phyloP scores from a whole-genome alignment of 2,329 filamentous ascomycete genomes.

The Trichoderma pleuroti region DNA sequence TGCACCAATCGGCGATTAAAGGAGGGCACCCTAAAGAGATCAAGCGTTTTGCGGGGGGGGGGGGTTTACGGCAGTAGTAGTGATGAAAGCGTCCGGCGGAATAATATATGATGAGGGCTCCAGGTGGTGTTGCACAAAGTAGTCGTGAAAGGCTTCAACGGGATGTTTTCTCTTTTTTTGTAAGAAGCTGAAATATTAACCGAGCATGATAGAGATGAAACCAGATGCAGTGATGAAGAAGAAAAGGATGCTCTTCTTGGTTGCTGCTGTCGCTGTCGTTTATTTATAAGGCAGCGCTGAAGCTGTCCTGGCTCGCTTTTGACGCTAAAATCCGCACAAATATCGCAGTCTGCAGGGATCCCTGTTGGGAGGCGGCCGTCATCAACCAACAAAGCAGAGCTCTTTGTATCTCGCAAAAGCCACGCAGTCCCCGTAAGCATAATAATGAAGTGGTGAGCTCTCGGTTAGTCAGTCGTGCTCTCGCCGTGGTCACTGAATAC shows the following conservation, averaged over 20 bases:
- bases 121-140: not conserved
- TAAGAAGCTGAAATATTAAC: not conserved
- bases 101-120: not conserved
- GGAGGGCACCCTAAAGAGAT: not conserved
- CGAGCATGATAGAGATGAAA: not conserved
- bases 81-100: not conserved
- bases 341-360: constrained; percentile 24
- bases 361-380: not conserved
- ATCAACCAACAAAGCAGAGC: not conserved
- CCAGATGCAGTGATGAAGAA: not conserved
- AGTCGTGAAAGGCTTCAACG: not conserved
- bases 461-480: not conserved
- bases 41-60: not conserved
- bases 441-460: not conserved
- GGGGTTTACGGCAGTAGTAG: not conserved
- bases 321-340: constrained; percentile 37
- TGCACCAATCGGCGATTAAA: not conserved
- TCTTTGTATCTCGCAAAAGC: not conserved
- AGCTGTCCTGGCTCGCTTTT: not conserved
- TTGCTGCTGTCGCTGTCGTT: not conserved
- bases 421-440: not conserved
- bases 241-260: not conserved
- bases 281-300: not conserved
- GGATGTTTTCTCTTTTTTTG: not conserved
- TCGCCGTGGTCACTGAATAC: not conserved